phyloP scores from a whole-genome alignment of 176 grass and related monocot species.

The Cenchrus purpureus region DNA sequence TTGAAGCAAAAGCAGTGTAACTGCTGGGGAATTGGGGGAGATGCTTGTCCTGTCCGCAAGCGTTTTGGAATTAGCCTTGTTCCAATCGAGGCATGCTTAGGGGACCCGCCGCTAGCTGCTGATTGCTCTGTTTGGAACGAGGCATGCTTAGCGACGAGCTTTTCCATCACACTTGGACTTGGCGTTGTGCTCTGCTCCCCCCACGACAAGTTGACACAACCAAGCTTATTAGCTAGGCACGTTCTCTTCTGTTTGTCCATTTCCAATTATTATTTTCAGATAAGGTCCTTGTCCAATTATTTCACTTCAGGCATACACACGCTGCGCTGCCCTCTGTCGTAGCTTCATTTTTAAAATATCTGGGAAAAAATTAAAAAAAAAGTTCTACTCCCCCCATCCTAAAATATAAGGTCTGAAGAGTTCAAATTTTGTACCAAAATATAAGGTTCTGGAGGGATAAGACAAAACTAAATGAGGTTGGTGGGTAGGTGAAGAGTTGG shows the following conservation, averaged over 20 bases:
- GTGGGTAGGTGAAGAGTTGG: too few relatives aligned
- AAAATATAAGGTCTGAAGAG: too few relatives aligned
- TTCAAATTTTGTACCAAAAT: too few relatives aligned
- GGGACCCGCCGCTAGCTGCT: neutral
- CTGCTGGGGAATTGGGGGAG: neutral
- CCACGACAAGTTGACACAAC: neutral
- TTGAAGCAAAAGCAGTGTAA: neutral
- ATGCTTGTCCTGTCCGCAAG: slow-evolving; percentile 22
- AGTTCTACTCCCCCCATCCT: too few relatives aligned
- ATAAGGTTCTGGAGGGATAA: too few relatives aligned
- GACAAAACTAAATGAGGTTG: too few relatives aligned
- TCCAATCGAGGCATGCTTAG: neutral
- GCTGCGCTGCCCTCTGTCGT: neutral
- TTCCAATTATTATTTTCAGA: too few relatives aligned
- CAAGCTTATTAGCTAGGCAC: neutral
- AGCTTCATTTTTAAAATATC: neutral
- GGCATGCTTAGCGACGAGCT: neutral
- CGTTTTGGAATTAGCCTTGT: neutral
- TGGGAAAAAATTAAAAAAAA: too few relatives aligned
- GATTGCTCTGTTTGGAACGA: neutral
- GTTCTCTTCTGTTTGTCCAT: neutral
- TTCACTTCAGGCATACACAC: neutral
- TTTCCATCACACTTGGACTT: slow-evolving; percentile 7
- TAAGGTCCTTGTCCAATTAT: too few relatives aligned
- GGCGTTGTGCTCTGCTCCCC: neutral